Percentiles rank a stretch among this genome's conserved stretches.
Conservation (phyloP, 2,329 filamentous ascomycete species). For the Taxawa tesnikishii region DNA sequence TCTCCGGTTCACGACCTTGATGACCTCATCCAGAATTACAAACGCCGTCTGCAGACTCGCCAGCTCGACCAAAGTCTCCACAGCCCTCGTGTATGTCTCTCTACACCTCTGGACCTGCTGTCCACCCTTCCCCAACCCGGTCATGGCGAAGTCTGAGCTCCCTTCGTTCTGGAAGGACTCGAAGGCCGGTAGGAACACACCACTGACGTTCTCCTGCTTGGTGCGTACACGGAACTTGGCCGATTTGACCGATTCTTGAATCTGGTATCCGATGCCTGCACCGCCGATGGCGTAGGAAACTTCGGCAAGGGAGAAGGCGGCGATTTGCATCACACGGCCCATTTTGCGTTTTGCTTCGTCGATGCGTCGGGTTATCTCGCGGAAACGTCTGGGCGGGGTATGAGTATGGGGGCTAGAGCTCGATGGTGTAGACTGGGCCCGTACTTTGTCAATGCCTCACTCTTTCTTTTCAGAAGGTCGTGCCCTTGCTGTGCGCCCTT, state of each 20-base stretch:
- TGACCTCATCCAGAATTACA: slow-evolving; percentile 95
- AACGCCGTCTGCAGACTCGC: slow-evolving; percentile 96
- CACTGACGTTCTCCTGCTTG: slow-evolving; percentile 96
- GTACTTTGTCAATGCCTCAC: slow-evolving; percentile 93
- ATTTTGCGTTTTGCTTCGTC: slow-evolving; percentile 99
- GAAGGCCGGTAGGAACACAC: slow-evolving; percentile 86
- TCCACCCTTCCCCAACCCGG: slow-evolving; percentile 88
- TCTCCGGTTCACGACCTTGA: slow-evolving; percentile 97
- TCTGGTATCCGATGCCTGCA: slow-evolving; percentile 81
- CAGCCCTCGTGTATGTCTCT: slow-evolving; percentile 90
- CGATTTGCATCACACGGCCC: slow-evolving; percentile 98
- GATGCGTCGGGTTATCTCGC: slow-evolving; percentile 91
- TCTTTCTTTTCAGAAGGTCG: slow-evolving; percentile 92
- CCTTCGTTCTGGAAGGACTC: slow-evolving; percentile 83
- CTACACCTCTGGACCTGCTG: slow-evolving; percentile 92
- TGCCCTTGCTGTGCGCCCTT: slow-evolving; percentile 72
- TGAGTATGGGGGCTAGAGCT: background rate
- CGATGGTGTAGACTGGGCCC: slow-evolving; percentile 15
- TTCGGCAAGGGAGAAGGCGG: slow-evolving; percentile 92
- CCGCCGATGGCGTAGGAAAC: slow-evolving; percentile 95
- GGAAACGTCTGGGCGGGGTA: slow-evolving; percentile 17
- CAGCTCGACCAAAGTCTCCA: slow-evolving; percentile 89
- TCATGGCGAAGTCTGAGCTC: slow-evolving; percentile 91
- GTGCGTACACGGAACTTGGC: slow-evolving; percentile 88
- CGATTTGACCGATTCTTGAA: slow-evolving; percentile 88